Evolutionary conservation across 768 basidiomycete species (phyloP).

Genomic region (Psilocybe sp.): DNA sequence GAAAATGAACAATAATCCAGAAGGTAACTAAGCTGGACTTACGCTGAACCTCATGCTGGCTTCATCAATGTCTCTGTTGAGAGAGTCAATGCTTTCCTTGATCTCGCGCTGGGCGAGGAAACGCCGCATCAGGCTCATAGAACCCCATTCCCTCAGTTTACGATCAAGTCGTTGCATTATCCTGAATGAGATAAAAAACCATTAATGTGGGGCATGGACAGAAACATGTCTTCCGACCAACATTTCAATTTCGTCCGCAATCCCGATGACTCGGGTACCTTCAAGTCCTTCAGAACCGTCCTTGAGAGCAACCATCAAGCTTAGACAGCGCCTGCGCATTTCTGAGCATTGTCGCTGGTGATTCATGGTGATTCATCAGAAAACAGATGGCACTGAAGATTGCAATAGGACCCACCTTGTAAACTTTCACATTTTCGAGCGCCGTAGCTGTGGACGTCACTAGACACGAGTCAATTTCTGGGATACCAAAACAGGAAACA

Average conservation of each 20-base stretch:
- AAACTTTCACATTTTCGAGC: constrained; percentile 36
- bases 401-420: constrained; percentile 24
- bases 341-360: constrained; percentile 36
- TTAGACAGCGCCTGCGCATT: constrained; percentile 28
- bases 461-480: constrained; percentile 6
- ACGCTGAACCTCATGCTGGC: constrained; percentile 36
- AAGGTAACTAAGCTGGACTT: constrained; percentile 3
- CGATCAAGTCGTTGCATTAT: constrained; percentile 26
- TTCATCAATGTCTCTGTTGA: constrained; percentile 35
- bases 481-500: too few relatives aligned
- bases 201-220: background rate
- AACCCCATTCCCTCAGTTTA: constrained; percentile 35
- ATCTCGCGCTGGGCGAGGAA: constrained; percentile 37
- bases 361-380: background rate
- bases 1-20: background rate
- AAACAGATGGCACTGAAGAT: background rate
- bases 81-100: constrained; percentile 35
- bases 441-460: constrained; percentile 25
- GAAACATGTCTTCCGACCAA: constrained; percentile 15
- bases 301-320: constrained; percentile 27
- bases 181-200: constrained; percentile 13
- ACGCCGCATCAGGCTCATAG: constrained; percentile 30
- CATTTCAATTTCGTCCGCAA: constrained; percentile 34
- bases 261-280: constrained; percentile 23
- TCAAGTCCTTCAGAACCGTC: constrained; percentile 31